Evolutionary conservation across 768 basidiomycete genomes (phyloP).

Genomic region (Zangia roseola): DNA sequence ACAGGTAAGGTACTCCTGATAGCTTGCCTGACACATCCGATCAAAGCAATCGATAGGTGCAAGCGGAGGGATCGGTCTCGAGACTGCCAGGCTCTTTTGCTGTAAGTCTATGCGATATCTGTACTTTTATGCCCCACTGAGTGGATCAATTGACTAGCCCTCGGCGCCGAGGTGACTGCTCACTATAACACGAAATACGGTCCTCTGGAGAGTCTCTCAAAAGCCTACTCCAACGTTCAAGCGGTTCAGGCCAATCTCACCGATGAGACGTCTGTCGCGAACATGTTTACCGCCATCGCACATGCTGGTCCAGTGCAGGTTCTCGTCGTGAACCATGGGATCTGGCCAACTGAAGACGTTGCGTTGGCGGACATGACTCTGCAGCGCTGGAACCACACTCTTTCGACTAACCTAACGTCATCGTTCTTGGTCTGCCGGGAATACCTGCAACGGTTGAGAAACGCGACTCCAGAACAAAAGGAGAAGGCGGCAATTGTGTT

Average conservation of each 20-base stretch:
- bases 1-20: conserved; percentile 46
- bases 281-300: conserved; percentile 45
- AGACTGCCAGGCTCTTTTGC: conserved; percentile 55
- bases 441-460: conserved; percentile 49
- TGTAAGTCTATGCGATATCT: conserved; percentile 34
- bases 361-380: conserved; percentile 58
- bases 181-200: conserved; percentile 60
- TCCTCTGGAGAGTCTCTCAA: conserved; percentile 41
- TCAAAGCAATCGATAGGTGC: conserved; percentile 46
- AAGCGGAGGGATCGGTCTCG: conserved; percentile 73
- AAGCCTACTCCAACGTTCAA: conserved; percentile 34
- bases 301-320: conserved; percentile 52
- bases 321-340: conserved; percentile 60
- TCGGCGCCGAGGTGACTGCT: conserved; percentile 69
- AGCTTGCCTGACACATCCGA: neutral
- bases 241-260: conserved; percentile 58
- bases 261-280: conserved; percentile 49
- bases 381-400: conserved; percentile 60
- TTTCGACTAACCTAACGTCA: conserved; percentile 63
- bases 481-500: conserved; percentile 60
- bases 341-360: conserved; percentile 44
- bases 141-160: conserved; percentile 40
- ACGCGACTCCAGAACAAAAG: conserved; percentile 40
- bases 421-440: conserved; percentile 67
- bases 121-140: neutral